Evolutionary conservation across 176 grass and related monocot genomes (phyloP).

Genomic region (Secale cereale): DNA sequence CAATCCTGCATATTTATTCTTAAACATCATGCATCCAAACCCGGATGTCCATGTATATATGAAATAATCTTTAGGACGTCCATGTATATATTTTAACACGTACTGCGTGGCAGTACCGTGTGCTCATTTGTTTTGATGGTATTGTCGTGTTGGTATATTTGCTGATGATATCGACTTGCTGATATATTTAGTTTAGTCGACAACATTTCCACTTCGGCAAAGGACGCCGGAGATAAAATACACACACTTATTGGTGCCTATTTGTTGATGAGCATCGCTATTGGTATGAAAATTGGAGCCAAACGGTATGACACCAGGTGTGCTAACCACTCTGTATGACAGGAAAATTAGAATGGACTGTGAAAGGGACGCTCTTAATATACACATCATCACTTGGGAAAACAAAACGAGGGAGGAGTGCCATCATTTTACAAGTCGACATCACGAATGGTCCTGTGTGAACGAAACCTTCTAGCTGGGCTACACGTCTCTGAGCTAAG

Average conservation of each 20-base stretch:
- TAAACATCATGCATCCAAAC: not conserved
- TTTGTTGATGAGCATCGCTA: not conserved
- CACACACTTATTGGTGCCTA: not conserved
- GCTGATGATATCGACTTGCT: not conserved
- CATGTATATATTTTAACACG: not conserved
- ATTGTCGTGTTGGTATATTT: not conserved
- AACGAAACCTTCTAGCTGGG: not conserved
- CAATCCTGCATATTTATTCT: not conserved
- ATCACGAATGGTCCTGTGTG: not conserved
- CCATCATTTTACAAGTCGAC: not conserved
- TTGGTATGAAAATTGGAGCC: not conserved
- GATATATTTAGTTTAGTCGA: not conserved
- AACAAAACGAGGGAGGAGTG: too few relatives aligned
- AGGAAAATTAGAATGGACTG: too few relatives aligned
- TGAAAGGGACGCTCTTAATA: too few relatives aligned
- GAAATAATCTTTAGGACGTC: not conserved
- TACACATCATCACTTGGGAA: too few relatives aligned
- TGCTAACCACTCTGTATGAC: not conserved
- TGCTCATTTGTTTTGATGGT: not conserved
- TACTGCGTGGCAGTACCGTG: not conserved
- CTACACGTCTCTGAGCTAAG: slow-evolving; percentile 4
- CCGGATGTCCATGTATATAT: not conserved
- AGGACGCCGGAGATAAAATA: not conserved
- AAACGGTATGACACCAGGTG: not conserved
- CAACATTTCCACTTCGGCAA: not conserved